A percentile compares a stretch with the other conserved stretches of the same genome.
These are phyloP conservation scores for Laetiporus sulphureus DNA, from an alignment of 1,284 basidiomycete species.

Conservation along the genomic window DNA sequence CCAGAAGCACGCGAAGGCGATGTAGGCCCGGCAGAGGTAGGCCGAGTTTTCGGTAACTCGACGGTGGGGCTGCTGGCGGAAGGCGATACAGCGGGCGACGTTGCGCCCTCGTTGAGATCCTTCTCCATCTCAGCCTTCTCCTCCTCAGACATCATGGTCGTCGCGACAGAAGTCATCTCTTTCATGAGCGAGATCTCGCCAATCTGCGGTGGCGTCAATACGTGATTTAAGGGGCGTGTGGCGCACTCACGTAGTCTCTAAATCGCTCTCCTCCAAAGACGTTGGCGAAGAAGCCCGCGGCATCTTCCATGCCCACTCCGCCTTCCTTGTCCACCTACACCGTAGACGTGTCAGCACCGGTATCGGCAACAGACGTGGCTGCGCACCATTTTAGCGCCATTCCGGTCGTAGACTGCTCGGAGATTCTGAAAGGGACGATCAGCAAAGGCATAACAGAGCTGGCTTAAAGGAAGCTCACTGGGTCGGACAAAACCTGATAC, in stretches of 20 bases:
- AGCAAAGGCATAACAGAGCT: no score
- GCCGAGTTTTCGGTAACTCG: constrained; percentile 3
- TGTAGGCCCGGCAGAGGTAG: constrained; percentile 1
- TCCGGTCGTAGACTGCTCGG: constrained; percentile 90
- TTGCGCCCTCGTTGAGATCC: constrained; percentile 44
- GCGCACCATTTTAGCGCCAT: constrained; percentile 81
- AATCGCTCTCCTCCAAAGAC: constrained; percentile 90
- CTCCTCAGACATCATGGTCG: constrained; percentile 83
- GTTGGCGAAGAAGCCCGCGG: constrained; percentile 86
- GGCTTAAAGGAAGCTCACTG: constrained; percentile 50
- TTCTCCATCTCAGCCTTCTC: constrained; percentile 86
- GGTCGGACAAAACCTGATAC: constrained; percentile 83
- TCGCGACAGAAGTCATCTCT: constrained; percentile 78
- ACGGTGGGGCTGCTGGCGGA: constrained; percentile 9
- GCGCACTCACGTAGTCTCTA: constrained; percentile 68
- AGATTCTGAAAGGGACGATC: constrained; percentile 52
- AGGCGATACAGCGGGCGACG: constrained; percentile 8
- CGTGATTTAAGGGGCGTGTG: no score
- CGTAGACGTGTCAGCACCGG: no score
- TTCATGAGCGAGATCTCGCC: constrained; percentile 93
- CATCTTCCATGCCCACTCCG: constrained; percentile 70
- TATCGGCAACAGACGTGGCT: neutral
- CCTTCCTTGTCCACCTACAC: constrained; percentile 65
- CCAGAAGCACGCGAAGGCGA: constrained; percentile 9
- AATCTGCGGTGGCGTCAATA: constrained; percentile 64